Percentiles rank a stretch among this genome's conserved stretches.
Evolutionary conservation across 768 basidiomycete genomes (phyloP).

Genomic region (Hortiboletus campestris): DNA sequence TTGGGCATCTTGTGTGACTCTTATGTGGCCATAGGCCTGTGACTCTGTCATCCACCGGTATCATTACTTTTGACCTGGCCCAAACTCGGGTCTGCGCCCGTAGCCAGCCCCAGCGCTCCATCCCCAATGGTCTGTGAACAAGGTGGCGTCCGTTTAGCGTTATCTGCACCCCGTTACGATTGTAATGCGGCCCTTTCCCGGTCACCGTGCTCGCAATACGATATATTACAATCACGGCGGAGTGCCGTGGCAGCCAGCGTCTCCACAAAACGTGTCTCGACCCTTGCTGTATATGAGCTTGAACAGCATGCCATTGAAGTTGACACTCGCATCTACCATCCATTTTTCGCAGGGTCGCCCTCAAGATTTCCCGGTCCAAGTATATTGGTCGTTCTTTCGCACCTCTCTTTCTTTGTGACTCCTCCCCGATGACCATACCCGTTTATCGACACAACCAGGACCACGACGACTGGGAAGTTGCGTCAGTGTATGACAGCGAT

Average conservation of each 20-base stretch:
- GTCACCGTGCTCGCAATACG: constrained; percentile 6
- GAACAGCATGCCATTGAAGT: neutral
- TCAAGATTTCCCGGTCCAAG: neutral
- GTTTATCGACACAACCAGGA: constrained; percentile 25
- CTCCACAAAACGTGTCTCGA: constrained; percentile 25
- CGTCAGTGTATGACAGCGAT: constrained; percentile 30
- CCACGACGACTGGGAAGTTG: constrained; percentile 30
- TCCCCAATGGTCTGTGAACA: neutral
- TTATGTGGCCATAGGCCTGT: neutral
- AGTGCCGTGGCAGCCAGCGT: constrained; percentile 20
- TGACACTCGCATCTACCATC: neutral
- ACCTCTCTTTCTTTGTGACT: neutral
- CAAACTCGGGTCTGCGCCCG: neutral
- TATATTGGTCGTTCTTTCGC: neutral
- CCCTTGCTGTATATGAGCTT: constrained; percentile 27
- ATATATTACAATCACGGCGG: constrained; percentile 20
- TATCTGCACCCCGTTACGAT: constrained; percentile 10
- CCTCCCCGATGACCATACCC: constrained; percentile 23
- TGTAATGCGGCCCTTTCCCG: constrained; percentile 4
- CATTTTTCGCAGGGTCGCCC: constrained; percentile 1
- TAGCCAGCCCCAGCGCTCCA: neutral
- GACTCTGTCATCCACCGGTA: neutral
- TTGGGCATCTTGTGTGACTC: neutral
- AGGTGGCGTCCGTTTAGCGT: neutral
- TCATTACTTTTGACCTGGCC: neutral